A percentile compares a stretch with the other conserved stretches of the same genome.
Evolutionary conservation across 257 asterid species (phyloP).

Genomic region (Linaria vulgaris): DNA sequence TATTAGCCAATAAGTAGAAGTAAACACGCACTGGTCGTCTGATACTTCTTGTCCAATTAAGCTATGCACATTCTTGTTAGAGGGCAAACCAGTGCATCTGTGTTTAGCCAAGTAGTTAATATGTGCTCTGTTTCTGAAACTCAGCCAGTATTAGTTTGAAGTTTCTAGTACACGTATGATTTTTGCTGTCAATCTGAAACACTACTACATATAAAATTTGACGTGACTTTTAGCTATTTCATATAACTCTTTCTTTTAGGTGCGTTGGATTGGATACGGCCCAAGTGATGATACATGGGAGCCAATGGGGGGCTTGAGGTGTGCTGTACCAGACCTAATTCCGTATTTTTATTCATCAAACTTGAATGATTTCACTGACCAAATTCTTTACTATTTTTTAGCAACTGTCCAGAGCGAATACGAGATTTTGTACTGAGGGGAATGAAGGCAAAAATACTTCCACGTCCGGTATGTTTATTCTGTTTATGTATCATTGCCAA

Average conservation of each 20-base stretch:
- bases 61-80: neutral
- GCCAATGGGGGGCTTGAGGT: slow-evolving; percentile 42
- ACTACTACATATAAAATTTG: neutral
- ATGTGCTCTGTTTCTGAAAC: neutral
- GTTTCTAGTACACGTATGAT: slow-evolving; percentile 8
- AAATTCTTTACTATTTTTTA: slow-evolving; percentile 28
- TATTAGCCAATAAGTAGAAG: neutral
- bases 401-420: slow-evolving; percentile 45
- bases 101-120: slow-evolving; percentile 5
- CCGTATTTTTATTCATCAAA: slow-evolving; percentile 4
- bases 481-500: slow-evolving; percentile 19
- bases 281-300: slow-evolving; percentile 55
- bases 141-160: neutral
- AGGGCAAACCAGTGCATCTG: slow-evolving; percentile 5
- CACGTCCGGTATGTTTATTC: slow-evolving; percentile 46
- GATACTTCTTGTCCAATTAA: slow-evolving; percentile 3
- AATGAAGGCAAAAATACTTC: slow-evolving; percentile 38
- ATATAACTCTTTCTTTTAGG: slow-evolving; percentile 35
- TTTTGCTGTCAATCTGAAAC: slow-evolving; percentile 8
- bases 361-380: slow-evolving; percentile 13
- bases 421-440: slow-evolving; percentile 38
- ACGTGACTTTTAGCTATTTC: slow-evolving; percentile 7
- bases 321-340: slow-evolving; percentile 20
- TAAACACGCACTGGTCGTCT: neutral
- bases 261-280: slow-evolving; percentile 54